Percentiles rank a stretch among this genome's conserved stretches.
Conservation (phyloP, 164 flowering plant species). For the Aristolochia californica region DNA sequence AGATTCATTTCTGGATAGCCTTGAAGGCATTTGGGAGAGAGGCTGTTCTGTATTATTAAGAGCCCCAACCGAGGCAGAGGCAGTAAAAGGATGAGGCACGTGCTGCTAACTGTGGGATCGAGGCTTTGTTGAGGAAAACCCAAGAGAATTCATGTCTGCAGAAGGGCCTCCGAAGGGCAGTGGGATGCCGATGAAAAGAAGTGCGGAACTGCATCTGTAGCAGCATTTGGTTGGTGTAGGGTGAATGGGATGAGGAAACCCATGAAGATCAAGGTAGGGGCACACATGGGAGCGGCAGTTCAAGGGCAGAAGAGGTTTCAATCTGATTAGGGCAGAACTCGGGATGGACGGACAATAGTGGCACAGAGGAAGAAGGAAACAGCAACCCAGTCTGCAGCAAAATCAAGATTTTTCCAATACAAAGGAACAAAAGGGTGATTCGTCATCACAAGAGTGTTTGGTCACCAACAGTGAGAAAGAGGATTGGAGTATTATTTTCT, state of each 20-base stretch:
- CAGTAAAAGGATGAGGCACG: conserved; percentile 1
- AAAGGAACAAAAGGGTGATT: too few species aligned
- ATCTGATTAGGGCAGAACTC: too few species aligned
- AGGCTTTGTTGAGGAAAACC: conserved; percentile 5
- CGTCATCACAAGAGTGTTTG: too few species aligned
- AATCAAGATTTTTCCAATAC: too few species aligned
- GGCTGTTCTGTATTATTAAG: not conserved
- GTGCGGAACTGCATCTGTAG: conserved; percentile 1
- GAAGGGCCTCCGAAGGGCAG: conserved; percentile 1
- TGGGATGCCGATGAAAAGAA: not conserved
- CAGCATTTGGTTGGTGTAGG: conserved; percentile 3
- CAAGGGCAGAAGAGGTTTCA: too few species aligned
- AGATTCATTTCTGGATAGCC: not conserved
- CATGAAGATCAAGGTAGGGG: conserved; percentile 10
- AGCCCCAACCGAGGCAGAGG: not conserved
- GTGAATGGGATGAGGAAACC: conserved; percentile 2
- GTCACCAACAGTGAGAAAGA: too few species aligned
- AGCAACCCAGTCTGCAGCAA: too few species aligned
- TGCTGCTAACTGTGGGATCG: conserved; percentile 6
- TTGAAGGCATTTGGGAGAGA: not conserved
- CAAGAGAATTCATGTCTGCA: conserved; percentile 1
- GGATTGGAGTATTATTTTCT: too few species aligned
- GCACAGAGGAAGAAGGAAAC: too few species aligned
- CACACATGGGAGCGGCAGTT: conserved; percentile 7
- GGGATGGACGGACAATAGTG: too few species aligned